These are phyloP conservation scores for Paralagenidium karlingii DNA, from an alignment of 352 stramenopile genomes.

Conservation along the genomic window DNA sequence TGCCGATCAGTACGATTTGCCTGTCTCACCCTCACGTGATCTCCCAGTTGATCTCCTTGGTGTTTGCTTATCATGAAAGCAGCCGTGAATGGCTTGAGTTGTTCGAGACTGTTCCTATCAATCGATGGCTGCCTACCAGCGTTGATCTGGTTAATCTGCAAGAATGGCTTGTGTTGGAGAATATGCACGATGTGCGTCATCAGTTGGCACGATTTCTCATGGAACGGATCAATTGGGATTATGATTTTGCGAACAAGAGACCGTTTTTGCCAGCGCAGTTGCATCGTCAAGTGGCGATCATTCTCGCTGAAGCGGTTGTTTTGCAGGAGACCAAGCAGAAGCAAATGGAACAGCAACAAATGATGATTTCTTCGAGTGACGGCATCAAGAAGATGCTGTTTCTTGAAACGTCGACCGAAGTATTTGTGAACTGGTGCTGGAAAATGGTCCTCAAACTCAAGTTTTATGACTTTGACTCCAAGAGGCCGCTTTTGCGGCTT, in stretches of 20 bases:
- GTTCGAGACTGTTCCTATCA: constrained; percentile 80
- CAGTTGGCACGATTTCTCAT: constrained; percentile 60
- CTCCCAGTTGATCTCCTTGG: constrained; percentile 39
- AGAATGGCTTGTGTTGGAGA: constrained; percentile 71
- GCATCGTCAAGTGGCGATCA: constrained; percentile 67
- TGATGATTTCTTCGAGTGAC: constrained; percentile 24
- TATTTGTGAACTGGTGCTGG: constrained; percentile 81
- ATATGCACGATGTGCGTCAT: constrained; percentile 41
- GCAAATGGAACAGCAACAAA: constrained; percentile 26
- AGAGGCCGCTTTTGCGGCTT: constrained; percentile 48
- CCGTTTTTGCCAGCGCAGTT: constrained; percentile 57
- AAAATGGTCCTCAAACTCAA: constrained; percentile 69
- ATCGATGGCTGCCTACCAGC: constrained; percentile 54
- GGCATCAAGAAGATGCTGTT: neutral
- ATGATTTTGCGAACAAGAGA: constrained; percentile 36
- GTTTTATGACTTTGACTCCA: constrained; percentile 62
- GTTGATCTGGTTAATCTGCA: constrained; percentile 60
- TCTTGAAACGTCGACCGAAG: too few species aligned
- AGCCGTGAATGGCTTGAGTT: constrained; percentile 69
- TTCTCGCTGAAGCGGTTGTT: constrained; percentile 64
- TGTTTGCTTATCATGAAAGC: constrained; percentile 73
- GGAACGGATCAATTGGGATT: constrained; percentile 80
- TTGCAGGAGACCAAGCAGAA: constrained; percentile 44
- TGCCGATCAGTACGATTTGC: constrained; percentile 39
- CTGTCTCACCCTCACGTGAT: constrained; percentile 43